phyloP scores from a whole-genome alignment of 441 rosid species.

The Geranium incanum region DNA sequence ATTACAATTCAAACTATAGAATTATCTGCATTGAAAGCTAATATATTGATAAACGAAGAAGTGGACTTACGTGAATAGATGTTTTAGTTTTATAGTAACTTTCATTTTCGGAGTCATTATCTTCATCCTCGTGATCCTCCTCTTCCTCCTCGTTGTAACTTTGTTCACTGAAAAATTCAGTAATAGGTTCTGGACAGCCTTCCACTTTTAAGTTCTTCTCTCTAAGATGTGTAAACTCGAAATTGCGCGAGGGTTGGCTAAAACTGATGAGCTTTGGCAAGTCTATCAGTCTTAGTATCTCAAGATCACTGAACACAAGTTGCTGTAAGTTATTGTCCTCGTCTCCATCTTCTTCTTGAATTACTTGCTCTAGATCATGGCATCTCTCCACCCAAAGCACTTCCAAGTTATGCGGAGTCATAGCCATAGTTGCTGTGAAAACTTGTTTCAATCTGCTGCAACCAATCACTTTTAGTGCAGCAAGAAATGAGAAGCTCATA shows the following conservation, averaged over 20 bases:
- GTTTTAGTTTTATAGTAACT: not conserved
- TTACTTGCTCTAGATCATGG: not conserved
- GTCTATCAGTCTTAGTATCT: not conserved
- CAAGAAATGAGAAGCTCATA: not conserved
- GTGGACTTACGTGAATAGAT: no score
- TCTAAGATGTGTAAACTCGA: not conserved
- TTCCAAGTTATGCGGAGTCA: not conserved
- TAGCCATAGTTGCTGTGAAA: not conserved
- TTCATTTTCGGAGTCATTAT: not conserved
- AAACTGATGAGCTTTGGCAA: not conserved
- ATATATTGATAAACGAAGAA: no score
- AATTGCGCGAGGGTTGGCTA: not conserved
- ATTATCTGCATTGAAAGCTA: no score
- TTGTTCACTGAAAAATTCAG: not conserved
- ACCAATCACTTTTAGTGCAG: not conserved
- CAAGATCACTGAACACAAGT: not conserved
- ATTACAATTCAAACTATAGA: no score
- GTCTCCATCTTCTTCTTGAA: not conserved
- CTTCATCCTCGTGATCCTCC: not conserved
- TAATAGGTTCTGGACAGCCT: not conserved
- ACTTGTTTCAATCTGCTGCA: not conserved
- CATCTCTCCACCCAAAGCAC: not conserved
- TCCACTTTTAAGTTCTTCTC: not conserved
- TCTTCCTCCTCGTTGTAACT: no score
- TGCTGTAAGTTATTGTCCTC: not conserved